Conservation (phyloP, 2,329 filamentous ascomycete genomes). For the Sporothrix luriei region DNA sequence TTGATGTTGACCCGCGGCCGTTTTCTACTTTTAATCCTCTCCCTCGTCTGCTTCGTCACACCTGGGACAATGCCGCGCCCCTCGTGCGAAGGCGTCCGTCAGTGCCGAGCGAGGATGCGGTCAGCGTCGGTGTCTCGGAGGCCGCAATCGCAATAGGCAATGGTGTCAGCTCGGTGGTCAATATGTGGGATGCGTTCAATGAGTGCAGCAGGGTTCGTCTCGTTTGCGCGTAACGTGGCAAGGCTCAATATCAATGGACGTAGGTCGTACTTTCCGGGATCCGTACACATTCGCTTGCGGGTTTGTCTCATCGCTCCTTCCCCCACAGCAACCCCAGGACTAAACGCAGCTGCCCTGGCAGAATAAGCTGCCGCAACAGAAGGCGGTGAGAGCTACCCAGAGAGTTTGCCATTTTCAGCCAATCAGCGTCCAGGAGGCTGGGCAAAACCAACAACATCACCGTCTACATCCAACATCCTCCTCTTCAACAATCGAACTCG, state of each 20-base stretch:
- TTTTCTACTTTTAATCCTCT: neutral
- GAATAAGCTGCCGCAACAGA: constrained; percentile 26
- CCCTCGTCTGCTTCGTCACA: neutral
- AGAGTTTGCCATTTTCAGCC: neutral
- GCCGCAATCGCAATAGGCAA: neutral
- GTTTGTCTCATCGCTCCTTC: neutral
- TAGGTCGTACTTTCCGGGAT: constrained; percentile 4
- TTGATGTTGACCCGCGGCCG: too few species aligned
- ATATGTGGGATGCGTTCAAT: neutral
- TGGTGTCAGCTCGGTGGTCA: too few species aligned
- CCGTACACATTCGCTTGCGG: neutral
- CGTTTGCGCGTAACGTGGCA: neutral
- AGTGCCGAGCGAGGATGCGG: neutral
- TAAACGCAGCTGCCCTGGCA: constrained; percentile 27
- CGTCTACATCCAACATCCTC: neutral
- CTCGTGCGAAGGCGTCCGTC: neutral
- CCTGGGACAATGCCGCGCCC: neutral
- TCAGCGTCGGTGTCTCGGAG: neutral
- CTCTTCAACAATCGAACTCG: neutral
- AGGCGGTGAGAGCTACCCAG: constrained; percentile 32
- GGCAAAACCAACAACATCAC: constrained; percentile 16
- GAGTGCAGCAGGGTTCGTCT: neutral
- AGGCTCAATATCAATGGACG: constrained; percentile 15
- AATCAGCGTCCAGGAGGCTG: constrained; percentile 18
- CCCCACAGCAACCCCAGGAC: constrained; percentile 17